Evolutionary conservation across 108 stramenopile species (phyloP).

Genomic region (Fistulifera solaris): DNA sequence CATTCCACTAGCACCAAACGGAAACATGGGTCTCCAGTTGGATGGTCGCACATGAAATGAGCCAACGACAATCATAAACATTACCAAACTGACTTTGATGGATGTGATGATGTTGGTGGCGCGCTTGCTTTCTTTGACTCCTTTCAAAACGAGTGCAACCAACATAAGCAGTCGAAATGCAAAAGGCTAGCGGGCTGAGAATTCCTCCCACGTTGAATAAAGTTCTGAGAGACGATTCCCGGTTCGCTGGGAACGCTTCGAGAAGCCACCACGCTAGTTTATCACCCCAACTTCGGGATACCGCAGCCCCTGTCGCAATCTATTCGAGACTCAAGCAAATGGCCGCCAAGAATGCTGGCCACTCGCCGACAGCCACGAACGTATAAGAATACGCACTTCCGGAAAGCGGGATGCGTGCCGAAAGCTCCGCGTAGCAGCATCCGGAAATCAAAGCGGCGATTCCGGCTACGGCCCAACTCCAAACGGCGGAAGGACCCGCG

Average conservation of each 20-base stretch:
- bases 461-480: slow-evolving; percentile 68
- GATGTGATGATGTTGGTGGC: slow-evolving; percentile 78
- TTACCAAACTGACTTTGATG: slow-evolving; percentile 67
- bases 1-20: slow-evolving; percentile 4
- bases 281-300: slow-evolving; percentile 89
- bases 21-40: slow-evolving; percentile 27
- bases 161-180: slow-evolving; percentile 14
- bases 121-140: slow-evolving; percentile 68
- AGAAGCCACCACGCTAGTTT: slow-evolving; percentile 69
- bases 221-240: not conserved
- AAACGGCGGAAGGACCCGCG: slow-evolving; percentile 72
- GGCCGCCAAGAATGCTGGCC: slow-evolving; percentile 71
- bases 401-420: slow-evolving; percentile 57
- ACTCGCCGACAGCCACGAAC: slow-evolving; percentile 31
- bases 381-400: slow-evolving; percentile 67
- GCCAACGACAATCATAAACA: slow-evolving; percentile 77
- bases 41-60: slow-evolving; percentile 42
- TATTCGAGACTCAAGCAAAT: slow-evolving; percentile 85
- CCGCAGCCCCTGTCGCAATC: slow-evolving; percentile 69
- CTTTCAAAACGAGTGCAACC: slow-evolving; percentile 28
- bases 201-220: slow-evolving; percentile 49
- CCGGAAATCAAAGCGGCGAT: slow-evolving; percentile 60
- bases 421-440: slow-evolving; percentile 80
- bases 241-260: not conserved
- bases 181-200: slow-evolving; percentile 37